Base-by-base conservation (phyloP, 768 basidiomycete genomes). In the Rhizopogon vesiculosus region DNA sequence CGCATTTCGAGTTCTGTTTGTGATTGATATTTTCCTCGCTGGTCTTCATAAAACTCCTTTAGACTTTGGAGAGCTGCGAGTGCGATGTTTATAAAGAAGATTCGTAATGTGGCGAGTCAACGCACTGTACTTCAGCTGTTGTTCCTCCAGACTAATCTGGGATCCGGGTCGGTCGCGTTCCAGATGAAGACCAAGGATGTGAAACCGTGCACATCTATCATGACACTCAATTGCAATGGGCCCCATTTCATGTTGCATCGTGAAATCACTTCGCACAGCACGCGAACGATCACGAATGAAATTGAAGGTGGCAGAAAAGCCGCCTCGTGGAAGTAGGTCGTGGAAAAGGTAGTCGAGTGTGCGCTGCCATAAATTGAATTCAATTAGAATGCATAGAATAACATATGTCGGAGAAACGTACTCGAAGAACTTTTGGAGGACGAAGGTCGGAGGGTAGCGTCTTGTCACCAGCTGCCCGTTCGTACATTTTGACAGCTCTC, bases 311-410 rank as follows among this genome's bases (percentile, higher is more conserved):
- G 80, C 76, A 22, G 79, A 77, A 62, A 97, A 86, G 3, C 91
- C 86, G 10, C 82, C 82, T 22, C 78, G 74, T 7, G 80, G 79
- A 33, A 97, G 76, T 18, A 98, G 83, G 42, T 87, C 81, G 56
- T 87, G 86, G 66, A 98, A 94, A 29, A 99, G 83, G 68, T 99
- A 98, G 70, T 98, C 86, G 50, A 98, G 78, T 0, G 96, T 97
- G 66, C 74, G 79, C 92, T 95, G 50, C 15, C 13, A 42, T 29
- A 25, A 33, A 45, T 40, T 44, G 33, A 1, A 12, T 19, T 18
- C 35, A 1, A 41, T 45, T 39, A 19, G 33, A 35, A 48, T 44
- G 35, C 5, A n/a, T 31, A 25, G 45, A 12, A 52, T 22, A 53
- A 7, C 10, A 56, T 55, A 42, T 25, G 25, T 51, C 15, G 42